Conservation (phyloP, 2,329 filamentous ascomycete species). For the Ilyonectria destructans region DNA sequence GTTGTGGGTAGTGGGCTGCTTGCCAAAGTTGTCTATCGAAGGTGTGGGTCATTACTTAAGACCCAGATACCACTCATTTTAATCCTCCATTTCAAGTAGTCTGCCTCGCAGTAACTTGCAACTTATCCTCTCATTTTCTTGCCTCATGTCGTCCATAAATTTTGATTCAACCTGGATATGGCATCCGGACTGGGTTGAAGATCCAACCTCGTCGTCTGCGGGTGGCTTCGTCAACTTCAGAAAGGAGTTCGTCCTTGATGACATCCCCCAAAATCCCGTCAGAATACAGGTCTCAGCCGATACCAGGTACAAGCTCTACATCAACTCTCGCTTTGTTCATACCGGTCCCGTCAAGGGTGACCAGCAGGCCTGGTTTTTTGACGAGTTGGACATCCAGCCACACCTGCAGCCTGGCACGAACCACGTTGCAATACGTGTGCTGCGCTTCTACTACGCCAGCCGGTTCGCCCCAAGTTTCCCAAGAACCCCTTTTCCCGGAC, state of each 20-base stretch:
- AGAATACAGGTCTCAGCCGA: slow-evolving; percentile 42
- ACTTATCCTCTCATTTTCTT: background rate
- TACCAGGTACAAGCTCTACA: slow-evolving; percentile 43
- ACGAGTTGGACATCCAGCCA: slow-evolving; percentile 42
- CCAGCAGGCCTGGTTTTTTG: slow-evolving; percentile 42
- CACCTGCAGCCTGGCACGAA: slow-evolving; percentile 35
- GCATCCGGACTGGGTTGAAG: slow-evolving; percentile 35
- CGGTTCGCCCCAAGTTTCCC: slow-evolving; percentile 33
- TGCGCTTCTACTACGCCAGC: slow-evolving; percentile 39
- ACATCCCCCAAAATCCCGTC: background rate
- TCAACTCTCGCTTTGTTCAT: slow-evolving; percentile 35
- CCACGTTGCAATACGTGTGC: slow-evolving; percentile 32
- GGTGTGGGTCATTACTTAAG: too few species aligned
- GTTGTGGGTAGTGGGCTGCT: too few species aligned
- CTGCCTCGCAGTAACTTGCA: background rate
- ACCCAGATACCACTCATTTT: background rate
- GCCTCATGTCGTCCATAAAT: too few species aligned
- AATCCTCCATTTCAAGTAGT: background rate
- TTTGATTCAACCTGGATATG: slow-evolving; percentile 31
- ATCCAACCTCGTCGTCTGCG: slow-evolving; percentile 25
- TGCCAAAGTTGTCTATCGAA: too few species aligned
- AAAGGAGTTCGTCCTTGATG: slow-evolving; percentile 6
- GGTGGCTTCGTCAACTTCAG: slow-evolving; percentile 37
- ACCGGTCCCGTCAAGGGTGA: slow-evolving; percentile 45
- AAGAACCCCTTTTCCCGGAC: slow-evolving; percentile 19